Percentiles rank a stretch among this genome's conserved stretches.
Conservation (phyloP, 345 rosid species). For the Passiflora organensis region DNA sequence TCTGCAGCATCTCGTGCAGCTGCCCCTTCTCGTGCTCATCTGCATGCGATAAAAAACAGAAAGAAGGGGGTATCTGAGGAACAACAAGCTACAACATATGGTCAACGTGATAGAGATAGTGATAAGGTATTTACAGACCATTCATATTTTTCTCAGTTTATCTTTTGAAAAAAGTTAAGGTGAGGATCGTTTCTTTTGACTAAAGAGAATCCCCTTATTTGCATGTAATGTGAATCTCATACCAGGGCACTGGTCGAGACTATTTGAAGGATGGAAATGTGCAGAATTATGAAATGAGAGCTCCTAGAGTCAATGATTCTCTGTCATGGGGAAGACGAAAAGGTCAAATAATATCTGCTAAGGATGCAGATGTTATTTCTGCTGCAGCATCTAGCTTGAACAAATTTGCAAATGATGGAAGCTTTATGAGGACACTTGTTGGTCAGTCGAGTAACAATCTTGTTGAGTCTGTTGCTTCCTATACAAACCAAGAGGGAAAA, state of each 20-base stretch:
- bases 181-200: neutral
- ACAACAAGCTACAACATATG: conserved; percentile 14
- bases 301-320: conserved; percentile 59
- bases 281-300: conserved; percentile 52
- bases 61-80: conserved; percentile 37
- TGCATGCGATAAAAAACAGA: conserved; percentile 70
- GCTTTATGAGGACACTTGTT: conserved; percentile 53
- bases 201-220: neutral
- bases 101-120: conserved; percentile 32
- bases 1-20: conserved; percentile 61
- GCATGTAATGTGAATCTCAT: conserved; percentile 12
- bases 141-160: neutral
- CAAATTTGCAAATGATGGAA: conserved; percentile 74
- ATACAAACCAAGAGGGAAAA: conserved; percentile 23
- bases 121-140: conserved; percentile 37
- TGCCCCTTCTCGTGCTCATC: conserved; percentile 86
- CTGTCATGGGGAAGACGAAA: conserved; percentile 75
- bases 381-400: conserved; percentile 61
- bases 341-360: conserved; percentile 31
- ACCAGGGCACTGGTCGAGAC: conserved; percentile 38
- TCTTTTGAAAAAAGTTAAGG: neutral
- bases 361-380: conserved; percentile 48
- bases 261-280: conserved; percentile 61
- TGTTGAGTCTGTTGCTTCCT: conserved; percentile 23
- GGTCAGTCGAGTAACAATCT: conserved; percentile 30